A percentile compares a stretch with the other conserved stretches of the same genome.
Conservation (phyloP, 257 asterid species). For the Penstemon eatonii region DNA sequence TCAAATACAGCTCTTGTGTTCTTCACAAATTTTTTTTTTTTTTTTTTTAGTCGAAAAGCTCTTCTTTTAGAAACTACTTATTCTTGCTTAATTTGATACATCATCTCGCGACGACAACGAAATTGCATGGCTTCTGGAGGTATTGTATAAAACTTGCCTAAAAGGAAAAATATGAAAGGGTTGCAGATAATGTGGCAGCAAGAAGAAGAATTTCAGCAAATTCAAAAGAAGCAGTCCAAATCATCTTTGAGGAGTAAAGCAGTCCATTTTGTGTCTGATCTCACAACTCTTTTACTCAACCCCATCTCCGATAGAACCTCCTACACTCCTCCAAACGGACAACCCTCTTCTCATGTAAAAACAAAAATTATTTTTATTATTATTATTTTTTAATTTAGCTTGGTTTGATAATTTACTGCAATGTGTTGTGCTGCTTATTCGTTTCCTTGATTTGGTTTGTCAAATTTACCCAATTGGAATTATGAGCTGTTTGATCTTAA, state of each 20-base stretch:
- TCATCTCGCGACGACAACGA: too few species aligned
- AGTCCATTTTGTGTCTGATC: constrained; percentile 88
- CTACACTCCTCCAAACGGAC: constrained; percentile 18
- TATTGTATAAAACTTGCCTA: too few species aligned
- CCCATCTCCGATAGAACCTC: constrained; percentile 88
- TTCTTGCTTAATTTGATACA: too few species aligned
- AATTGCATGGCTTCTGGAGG: too few species aligned
- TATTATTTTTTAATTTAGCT: neutral
- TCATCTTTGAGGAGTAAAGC: constrained; percentile 85
- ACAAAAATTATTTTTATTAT: neutral
- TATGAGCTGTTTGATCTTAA: constrained; percentile 23
- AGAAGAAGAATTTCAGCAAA: constrained; percentile 23
- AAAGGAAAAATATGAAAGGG: constrained; percentile 22
- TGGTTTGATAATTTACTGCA: neutral
- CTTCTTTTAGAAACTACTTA: too few species aligned
- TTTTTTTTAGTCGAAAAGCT: too few species aligned
- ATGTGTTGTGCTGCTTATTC: neutral
- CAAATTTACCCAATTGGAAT: constrained; percentile 22
- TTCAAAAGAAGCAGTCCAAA: constrained; percentile 26
- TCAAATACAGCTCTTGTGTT: too few species aligned
- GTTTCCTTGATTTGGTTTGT: constrained; percentile 24
- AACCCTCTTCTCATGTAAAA: constrained; percentile 45
- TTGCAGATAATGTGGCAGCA: constrained; percentile 39
- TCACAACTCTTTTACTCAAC: constrained; percentile 76
- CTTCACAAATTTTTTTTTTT: too few species aligned